Base-by-base conservation (phyloP, 1,139 yeast genomes). In the Saccharomyces uvarum region DNA sequence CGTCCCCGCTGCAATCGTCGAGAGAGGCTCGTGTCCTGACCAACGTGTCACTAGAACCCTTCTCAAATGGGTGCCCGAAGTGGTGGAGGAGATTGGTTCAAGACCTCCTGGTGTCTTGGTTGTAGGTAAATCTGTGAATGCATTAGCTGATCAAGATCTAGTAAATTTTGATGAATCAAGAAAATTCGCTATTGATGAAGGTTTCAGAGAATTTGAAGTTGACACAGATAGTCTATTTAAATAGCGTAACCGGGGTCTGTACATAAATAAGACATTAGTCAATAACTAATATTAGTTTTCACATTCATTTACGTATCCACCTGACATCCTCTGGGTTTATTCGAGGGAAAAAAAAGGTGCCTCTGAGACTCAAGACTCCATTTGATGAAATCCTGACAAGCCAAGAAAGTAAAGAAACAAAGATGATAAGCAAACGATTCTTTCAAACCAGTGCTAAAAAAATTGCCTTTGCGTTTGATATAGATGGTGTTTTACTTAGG, bases 31-130 rank as follows among this genome's bases (percentile, higher is more conserved):
- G 19, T 89, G 97, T 70, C 91, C 95, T 0, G 99, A 91, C 66
- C 97, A 93, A 72, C 73, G 99, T 55, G 77, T 91, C 11, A 83
- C 91, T 3, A 75, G 96, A 59, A 88, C 97, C 0, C 78, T 82
- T 1, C 73, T 93, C 52, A 76, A 77, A 51, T 73, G 84, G 58
- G 81, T 90, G 1, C 85, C 84, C 0, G 82, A 77, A 32, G 95
- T 95, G 0, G 81, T 90, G 1, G 86, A 85, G 60, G 80, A 80
- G n/a, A 80, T 83, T 51, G 98, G 97, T 0, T 86, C 95, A 11
- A 77, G 97, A 59, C 99, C 99, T 0, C 99, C 99, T 0, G 98
- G 99, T 0, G 74, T 93, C 56, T 75, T 93, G 49, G 86, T 93
- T 2, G 80, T 90, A 1, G 98, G 99, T 0, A 75, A 79, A 61